Evolutionary conservation across 2,329 filamentous ascomycete genomes (phyloP), one percentile per base, ranked within the genome.

Genomic region (Exophiala mesophila): DNA sequence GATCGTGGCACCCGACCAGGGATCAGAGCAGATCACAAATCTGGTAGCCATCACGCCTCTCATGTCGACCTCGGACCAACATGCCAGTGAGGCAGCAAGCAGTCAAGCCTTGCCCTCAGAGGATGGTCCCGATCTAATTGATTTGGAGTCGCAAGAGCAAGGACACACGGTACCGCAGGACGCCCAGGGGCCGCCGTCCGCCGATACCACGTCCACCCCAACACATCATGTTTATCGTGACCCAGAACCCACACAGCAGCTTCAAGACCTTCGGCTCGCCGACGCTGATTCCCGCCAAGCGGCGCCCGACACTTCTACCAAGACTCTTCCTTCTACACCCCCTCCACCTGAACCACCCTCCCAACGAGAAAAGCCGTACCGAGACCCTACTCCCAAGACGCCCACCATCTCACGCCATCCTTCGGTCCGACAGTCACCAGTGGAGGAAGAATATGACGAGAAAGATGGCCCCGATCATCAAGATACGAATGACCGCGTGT

Each of bases 401-500:
- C 69, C 65, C 48, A 59, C 58, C 45, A 57, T 62, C 17, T 66
- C 68, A 13, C 60, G 63, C 36, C 64, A 35, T 60, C 68, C 16
- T 58, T 67, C 49, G n/a, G 35, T 40, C 6, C 34, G 41, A 15
- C 33, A 28, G 8, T 18, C 44, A 23, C 15, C 17, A 10, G 18
- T 7, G 23, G 34, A 26, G 4, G 47, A 31, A 5, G 48, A 51
- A 19, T 55, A 54, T 23, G 41, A 54, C 32, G 49, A 55, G 35
- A 55, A 53, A 43, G 30, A 49, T 45, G n/a, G 54, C 49, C 10
- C 42, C 26, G 39, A 41, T 34, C 26, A 30, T 18, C 39, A 38
- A 32, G 73, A 77, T 55, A 68, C 67, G 20, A 73, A 65, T 5
- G 74, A 76, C 49, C 78, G 83, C 38, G 78, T 80, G 37, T 15